A percentile compares a stretch with the other conserved stretches of the same genome.
Conservation (phyloP, 2,329 filamentous ascomycete genomes). For the Saccharata proteae region DNA sequence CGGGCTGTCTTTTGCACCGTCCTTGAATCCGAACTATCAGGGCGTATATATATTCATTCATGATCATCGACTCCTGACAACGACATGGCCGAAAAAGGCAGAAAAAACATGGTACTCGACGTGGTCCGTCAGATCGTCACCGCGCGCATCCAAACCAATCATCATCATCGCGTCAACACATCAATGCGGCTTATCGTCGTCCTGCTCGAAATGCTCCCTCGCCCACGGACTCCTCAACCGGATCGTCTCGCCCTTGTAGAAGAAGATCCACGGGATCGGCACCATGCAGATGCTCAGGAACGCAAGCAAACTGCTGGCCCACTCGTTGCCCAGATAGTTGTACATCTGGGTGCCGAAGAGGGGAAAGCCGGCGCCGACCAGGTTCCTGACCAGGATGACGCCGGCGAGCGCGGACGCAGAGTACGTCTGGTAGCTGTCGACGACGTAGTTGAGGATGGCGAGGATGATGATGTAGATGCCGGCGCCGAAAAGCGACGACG, state of each 20-base stretch:
- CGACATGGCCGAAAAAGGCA: no score
- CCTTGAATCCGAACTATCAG: no score
- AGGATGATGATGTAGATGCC: conserved; percentile 15
- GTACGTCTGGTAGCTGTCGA: conserved; percentile 12
- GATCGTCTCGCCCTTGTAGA: conserved; percentile 20
- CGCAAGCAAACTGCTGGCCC: conserved; percentile 26
- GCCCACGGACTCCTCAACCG: conserved; percentile 10
- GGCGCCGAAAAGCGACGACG: conserved; percentile 11
- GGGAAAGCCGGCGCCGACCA: conserved; percentile 16
- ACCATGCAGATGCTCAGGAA: conserved; percentile 26
- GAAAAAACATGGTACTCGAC: no score
- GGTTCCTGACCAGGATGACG: conserved; percentile 10
- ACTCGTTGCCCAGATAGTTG: conserved; percentile 21
- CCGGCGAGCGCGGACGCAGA: conserved; percentile 10
- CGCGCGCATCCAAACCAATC: no score
- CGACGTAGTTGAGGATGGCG: conserved; percentile 14
- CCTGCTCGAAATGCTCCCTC: conserved; percentile 8
- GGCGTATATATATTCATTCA: no score
- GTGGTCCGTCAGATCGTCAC: no score
- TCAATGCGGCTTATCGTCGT: conserved; percentile 8
- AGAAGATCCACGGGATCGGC: conserved; percentile 28
- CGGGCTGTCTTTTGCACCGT: no score
- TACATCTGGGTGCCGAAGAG: conserved; percentile 20
- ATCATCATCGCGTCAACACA: conserved; percentile 1
- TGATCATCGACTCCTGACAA: no score